These are phyloP conservation scores for Elsinoe arachidis DNA, from an alignment of 2,329 filamentous ascomycete species.

Conservation along the genomic window DNA sequence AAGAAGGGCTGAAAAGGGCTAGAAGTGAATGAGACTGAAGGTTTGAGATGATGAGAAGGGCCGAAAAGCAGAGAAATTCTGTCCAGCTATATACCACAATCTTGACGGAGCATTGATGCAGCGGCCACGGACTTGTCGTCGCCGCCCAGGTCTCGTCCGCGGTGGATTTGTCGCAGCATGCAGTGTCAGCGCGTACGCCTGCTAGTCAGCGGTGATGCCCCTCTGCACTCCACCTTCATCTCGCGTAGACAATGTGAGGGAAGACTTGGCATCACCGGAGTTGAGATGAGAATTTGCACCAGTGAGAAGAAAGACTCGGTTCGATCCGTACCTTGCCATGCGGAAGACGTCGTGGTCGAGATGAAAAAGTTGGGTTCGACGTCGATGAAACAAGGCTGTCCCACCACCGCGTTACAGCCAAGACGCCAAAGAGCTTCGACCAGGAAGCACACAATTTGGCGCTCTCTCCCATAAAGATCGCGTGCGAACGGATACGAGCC, in stretches of 20 bases:
- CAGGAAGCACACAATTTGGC: not conserved
- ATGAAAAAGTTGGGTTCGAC: not conserved
- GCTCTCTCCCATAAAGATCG: not conserved
- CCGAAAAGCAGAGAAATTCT: not conserved
- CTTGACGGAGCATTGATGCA: not conserved
- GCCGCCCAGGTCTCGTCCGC: not conserved
- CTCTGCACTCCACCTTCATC: conserved; percentile 7
- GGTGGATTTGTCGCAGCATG: not conserved
- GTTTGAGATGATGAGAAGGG: not conserved
- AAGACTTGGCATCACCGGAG: conserved; percentile 1
- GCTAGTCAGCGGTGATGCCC: conserved; percentile 11
- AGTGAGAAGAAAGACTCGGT: not conserved
- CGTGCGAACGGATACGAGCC: not conserved
- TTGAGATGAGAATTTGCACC: conserved; percentile 8
- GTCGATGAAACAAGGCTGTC: conserved; percentile 6
- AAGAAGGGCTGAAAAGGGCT: not conserved
- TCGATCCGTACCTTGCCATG: not conserved
- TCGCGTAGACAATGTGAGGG: conserved; percentile 8
- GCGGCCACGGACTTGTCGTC: not conserved
- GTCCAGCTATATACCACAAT: not conserved
- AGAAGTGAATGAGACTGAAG: not conserved
- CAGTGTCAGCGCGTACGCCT: not conserved
- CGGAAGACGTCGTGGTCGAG: conserved; percentile 8
- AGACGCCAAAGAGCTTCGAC: conserved; percentile 5
- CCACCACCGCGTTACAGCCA: conserved; percentile 6